phyloP scores from a whole-genome alignment of 768 basidiomycete species.

The Naganishia vaughanmartiniae region DNA sequence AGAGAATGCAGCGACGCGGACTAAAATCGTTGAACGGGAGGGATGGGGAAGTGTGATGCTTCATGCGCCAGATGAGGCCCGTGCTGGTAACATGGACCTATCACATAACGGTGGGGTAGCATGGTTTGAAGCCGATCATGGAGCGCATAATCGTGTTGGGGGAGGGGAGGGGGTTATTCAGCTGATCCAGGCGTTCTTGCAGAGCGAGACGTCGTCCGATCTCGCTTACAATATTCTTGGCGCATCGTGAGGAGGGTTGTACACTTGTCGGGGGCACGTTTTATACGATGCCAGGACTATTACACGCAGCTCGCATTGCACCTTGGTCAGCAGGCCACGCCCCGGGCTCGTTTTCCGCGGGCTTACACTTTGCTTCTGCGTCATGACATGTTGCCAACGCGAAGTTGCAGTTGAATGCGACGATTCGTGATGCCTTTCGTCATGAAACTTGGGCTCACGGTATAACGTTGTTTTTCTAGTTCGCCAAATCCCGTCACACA shows the following conservation, averaged over 20 bases:
- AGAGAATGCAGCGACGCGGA: not conserved
- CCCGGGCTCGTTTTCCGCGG: no score
- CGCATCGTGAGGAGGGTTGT: not conserved
- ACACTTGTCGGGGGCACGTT: not conserved
- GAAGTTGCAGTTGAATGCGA: no score
- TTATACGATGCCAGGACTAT: not conserved
- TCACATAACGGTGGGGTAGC: conserved; percentile 32
- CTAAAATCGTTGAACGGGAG: not conserved
- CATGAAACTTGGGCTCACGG: no score
- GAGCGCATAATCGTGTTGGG: conserved; percentile 46
- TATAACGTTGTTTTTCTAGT: no score
- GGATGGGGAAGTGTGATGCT: conserved; percentile 42
- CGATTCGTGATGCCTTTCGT: no score
- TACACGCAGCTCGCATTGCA: not conserved
- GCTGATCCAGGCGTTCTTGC: conserved; percentile 35
- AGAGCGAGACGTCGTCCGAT: conserved; percentile 5
- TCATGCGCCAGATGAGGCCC: conserved; percentile 4
- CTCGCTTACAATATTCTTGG: not conserved
- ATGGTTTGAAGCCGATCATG: conserved; percentile 43
- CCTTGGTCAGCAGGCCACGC: no score
- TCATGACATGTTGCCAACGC: no score
- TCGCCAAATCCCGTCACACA: no score
- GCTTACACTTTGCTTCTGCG: no score
- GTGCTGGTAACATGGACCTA: not conserved
- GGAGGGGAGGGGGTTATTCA: conserved; percentile 46